These are phyloP conservation scores for Arabis hirsuta DNA, from an alignment of 345 rosid species.

Conservation along the genomic window DNA sequence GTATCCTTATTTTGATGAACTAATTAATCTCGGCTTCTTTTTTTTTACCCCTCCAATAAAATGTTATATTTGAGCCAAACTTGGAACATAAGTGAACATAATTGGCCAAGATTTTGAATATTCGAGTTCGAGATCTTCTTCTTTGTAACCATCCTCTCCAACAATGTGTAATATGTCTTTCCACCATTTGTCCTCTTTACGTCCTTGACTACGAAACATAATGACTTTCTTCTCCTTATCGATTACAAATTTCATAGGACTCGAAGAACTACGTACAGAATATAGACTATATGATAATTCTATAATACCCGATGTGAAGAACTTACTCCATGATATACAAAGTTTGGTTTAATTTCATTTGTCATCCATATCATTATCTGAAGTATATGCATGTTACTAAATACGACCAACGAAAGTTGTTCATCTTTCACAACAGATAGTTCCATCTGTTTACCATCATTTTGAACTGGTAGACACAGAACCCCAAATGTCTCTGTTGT, in stretches of 20 bases:
- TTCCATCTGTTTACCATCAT: neutral
- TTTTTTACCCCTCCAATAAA: neutral
- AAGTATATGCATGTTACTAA: no score
- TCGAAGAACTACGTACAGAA: no score
- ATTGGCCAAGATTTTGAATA: neutral
- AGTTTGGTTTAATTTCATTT: neutral
- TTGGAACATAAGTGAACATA: neutral
- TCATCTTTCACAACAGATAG: neutral
- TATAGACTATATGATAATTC: no score
- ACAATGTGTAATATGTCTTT: neutral
- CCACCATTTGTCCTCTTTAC: neutral
- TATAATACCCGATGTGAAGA: neutral
- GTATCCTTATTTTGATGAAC: neutral
- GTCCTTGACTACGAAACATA: neutral
- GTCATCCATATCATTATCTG: slow-evolving; percentile 5
- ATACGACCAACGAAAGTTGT: neutral
- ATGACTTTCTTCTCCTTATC: slow-evolving; percentile 1
- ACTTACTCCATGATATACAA: neutral
- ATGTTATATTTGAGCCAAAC: neutral
- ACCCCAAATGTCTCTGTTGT: neutral
- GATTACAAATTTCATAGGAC: neutral
- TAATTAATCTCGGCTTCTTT: no score
- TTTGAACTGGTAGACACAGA: neutral
- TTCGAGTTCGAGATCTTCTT: neutral
- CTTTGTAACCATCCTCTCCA: neutral